These are phyloP conservation scores for Neophaeococcomyces aloes DNA, from an alignment of 2,329 filamentous ascomycete species.

Conservation along the genomic window DNA sequence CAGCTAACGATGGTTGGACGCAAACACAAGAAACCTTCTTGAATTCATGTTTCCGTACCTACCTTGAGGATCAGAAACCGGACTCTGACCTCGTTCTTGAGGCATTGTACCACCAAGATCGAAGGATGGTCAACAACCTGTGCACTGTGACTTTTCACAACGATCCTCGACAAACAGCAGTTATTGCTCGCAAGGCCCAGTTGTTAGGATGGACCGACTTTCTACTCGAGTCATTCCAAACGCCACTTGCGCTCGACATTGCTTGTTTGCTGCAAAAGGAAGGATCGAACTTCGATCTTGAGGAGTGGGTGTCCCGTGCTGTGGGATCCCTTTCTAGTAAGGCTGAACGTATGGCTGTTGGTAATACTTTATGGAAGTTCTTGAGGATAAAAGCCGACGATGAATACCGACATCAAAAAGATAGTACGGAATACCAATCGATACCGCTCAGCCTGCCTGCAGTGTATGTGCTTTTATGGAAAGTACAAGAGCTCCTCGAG, in stretches of 20 bases:
- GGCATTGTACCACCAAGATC: constrained; percentile 83
- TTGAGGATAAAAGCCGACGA: constrained; percentile 73
- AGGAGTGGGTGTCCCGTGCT: constrained; percentile 64
- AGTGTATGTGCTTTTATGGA: constrained; percentile 66
- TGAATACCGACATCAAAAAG: constrained; percentile 64
- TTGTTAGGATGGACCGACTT: constrained; percentile 77
- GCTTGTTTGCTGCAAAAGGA: constrained; percentile 75
- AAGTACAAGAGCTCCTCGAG: constrained; percentile 57
- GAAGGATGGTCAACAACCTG: constrained; percentile 70
- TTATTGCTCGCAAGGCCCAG: constrained; percentile 68
- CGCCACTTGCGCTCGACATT: constrained; percentile 77
- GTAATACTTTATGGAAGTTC: constrained; percentile 59
- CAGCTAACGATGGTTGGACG: constrained; percentile 37
- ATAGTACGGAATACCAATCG: constrained; percentile 56
- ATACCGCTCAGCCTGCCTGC: constrained; percentile 76
- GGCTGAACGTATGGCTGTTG: constrained; percentile 11
- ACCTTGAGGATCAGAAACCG: constrained; percentile 65
- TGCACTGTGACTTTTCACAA: constrained; percentile 66
- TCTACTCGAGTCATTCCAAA: constrained; percentile 59
- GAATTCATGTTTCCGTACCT: constrained; percentile 57
- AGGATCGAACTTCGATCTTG: constrained; percentile 50
- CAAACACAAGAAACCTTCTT: constrained; percentile 40
- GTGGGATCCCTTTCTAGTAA: constrained; percentile 13
- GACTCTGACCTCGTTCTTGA: constrained; percentile 83
- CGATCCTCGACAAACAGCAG: constrained; percentile 55